Base-by-base conservation (phyloP, 23 red algal species). In the Gracilaria caudata region DNA sequence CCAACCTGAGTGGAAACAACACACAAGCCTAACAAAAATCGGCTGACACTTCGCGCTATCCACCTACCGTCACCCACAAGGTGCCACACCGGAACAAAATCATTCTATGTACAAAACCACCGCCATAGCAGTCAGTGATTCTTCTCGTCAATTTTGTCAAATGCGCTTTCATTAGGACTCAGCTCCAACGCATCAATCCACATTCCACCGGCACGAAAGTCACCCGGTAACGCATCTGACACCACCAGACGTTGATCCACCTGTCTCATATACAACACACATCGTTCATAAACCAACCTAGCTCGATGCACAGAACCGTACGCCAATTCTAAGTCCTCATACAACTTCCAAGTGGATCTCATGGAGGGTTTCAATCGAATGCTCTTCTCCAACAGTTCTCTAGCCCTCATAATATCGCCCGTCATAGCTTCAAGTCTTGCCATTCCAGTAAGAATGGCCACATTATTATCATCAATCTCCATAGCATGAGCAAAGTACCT, bases 111-210 rank as follows among this genome's bases (percentile, higher is more conserved):
- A n/a, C n/a, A n/a, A n/a, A n/a, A n/a, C n/a, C n/a, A n/a, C n/a
- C n/a, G n/a, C n/a, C n/a, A n/a, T n/a, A n/a, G n/a, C n/a, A n/a
- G n/a, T n/a, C n/a, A n/a, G n/a, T 13, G 13, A 26, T 60, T 53
- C 51, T 40, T 82, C 32, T 82, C 39, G 25, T 60, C 59, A 46
- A 86, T 63, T 30, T 35, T 58, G 38, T 86, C 65, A 86, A 86
- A 86, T 12, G 83, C 83, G n/a, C 83, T 86, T 37, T 74, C 70
- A 17, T 17, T 63, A 6, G 65, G 66, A 29, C 33, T 58, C 2
- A 86, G 35, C 51, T 87, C 64, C n/a, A 87, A 43, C 29, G 80
- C 84, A 68, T 88, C 78, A 64, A 94, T 80, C 86, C 86, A 90
- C 86, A 90, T 90, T 6, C 86, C 86, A n/a, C 86, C 77, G 21